Evolutionary conservation across 2,329 filamentous ascomycete genomes (phyloP).

Genomic region (Aspergillus ibericus): DNA sequence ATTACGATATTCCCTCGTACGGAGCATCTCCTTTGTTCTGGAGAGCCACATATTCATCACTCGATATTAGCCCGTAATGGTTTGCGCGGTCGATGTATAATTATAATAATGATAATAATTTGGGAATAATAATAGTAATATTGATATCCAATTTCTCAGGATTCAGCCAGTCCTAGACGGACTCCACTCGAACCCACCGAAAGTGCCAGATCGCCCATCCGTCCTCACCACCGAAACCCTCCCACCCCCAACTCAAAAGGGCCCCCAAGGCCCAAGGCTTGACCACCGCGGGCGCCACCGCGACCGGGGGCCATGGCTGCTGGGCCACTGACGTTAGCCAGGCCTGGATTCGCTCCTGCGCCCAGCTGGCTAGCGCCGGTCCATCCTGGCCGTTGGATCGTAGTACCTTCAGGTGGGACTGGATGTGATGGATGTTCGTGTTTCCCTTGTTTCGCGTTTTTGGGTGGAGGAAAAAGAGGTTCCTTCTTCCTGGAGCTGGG

Average conservation of each 20-base stretch:
- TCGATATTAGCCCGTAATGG: too few relatives aligned
- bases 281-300: slow-evolving; percentile 24
- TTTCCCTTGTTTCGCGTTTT: slow-evolving; percentile 8
- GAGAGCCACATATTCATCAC: too few relatives aligned
- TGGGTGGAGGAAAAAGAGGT: not conserved
- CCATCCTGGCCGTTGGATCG: slow-evolving; percentile 26
- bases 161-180: not conserved
- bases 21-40: too few relatives aligned
- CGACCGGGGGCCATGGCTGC: slow-evolving; percentile 12
- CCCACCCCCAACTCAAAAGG: slow-evolving; percentile 4
- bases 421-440: slow-evolving; percentile 17
- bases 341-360: slow-evolving; percentile 18
- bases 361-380: slow-evolving; percentile 17
- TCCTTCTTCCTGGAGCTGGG: not conserved
- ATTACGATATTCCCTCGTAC: too few relatives aligned
- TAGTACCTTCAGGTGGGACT: slow-evolving; percentile 17
- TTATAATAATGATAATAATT: too few relatives aligned
- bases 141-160: not conserved
- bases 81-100: too few relatives aligned
- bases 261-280: slow-evolving; percentile 13
- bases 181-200: slow-evolving; percentile 17
- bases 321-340: slow-evolving; percentile 22
- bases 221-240: slow-evolving; percentile 13
- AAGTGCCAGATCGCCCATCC: slow-evolving; percentile 23
- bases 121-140: too few relatives aligned